Percentiles rank a stretch among this genome's conserved stretches.
phyloP scores from a whole-genome alignment of 352 stramenopile species.

The Phytophthora melonis region DNA sequence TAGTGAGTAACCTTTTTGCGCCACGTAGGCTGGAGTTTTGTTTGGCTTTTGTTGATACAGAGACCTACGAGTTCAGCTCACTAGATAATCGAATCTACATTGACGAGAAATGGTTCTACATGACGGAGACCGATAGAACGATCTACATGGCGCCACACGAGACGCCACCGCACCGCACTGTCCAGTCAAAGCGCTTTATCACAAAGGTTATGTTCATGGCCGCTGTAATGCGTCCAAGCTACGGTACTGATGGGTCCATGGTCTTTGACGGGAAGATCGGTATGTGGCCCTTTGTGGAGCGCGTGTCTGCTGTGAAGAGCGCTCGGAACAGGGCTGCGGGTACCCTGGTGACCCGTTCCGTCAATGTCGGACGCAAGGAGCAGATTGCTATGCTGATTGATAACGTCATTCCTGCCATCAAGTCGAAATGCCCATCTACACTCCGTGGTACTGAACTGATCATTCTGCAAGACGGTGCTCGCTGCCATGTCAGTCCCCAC shows the following conservation, averaged over 20 bases:
- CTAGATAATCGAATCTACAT: too few relatives aligned
- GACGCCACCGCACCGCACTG: too few relatives aligned
- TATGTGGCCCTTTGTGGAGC: neutral
- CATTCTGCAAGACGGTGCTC: neutral
- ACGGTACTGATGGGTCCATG: neutral
- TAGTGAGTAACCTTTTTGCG: too few relatives aligned
- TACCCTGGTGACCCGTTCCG: neutral
- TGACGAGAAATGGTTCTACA: too few relatives aligned
- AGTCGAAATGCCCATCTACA: neutral
- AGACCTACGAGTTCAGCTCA: too few relatives aligned
- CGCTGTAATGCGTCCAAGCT: neutral
- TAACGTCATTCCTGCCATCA: neutral
- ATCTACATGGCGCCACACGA: too few relatives aligned
- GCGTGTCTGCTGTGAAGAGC: neutral
- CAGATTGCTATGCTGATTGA: neutral
- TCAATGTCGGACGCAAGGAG: neutral
- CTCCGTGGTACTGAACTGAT: neutral
- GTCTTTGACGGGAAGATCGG: neutral
- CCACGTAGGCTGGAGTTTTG: too few relatives aligned
- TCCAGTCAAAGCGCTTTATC: too few relatives aligned
- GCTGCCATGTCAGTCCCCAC: neutral
- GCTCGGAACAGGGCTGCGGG: neutral
- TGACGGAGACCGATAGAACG: too few relatives aligned
- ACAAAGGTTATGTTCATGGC: too few relatives aligned
- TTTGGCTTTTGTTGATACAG: too few relatives aligned